Evolutionary conservation across 306 rosid genomes (phyloP), one percentile per base, ranked within the genome.

Genomic region (Abrus precatorius): DNA sequence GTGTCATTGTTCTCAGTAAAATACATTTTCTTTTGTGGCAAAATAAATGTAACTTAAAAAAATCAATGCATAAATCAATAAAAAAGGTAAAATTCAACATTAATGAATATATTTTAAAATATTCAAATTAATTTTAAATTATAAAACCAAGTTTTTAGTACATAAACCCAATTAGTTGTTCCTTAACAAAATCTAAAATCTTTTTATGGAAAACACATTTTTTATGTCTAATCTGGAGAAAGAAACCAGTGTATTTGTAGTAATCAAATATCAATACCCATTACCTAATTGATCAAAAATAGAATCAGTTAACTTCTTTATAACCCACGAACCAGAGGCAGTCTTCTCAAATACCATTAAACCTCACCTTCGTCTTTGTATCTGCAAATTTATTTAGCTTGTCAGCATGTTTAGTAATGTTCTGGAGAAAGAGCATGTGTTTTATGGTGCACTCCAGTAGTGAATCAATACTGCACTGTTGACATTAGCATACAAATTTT

Each of bases 381-480:
- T 88, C 89, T 50, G 88, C 54, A 52, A 88, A 87, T 79, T 88
- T 92, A 82, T 86, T 88, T 72, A 94, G 89, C 88, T 92, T 94
- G 86, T 89, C 98, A 27, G 94, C 94, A 82, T 92, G 97, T 90
- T 92, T 94, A 40, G 94, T 84, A 69, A 94, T 66, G 78, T 94
- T 89, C 82, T 94, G 98, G 86, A 94, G 92, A 86, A 92, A 94
- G 28, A 90, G 86, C 98, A 94, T 88, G 91, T 94, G 96, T 91
- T 92, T 90, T 85, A 92, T 88, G 52, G 98, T 86, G 82, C 92
- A 94, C 84, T 94, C 98, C 91, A 94, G 84, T 64, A 94, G 84
- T 44, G 97, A 94, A 89, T 92, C 98, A 63, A 94, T 94, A 68
- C 98, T 94, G 87, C 98, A 94, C 98, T 94, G 98, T 56, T 52